These are phyloP conservation scores for Gossypium schwendimanii DNA, from an alignment of 441 rosid species.

Conservation along the genomic window DNA sequence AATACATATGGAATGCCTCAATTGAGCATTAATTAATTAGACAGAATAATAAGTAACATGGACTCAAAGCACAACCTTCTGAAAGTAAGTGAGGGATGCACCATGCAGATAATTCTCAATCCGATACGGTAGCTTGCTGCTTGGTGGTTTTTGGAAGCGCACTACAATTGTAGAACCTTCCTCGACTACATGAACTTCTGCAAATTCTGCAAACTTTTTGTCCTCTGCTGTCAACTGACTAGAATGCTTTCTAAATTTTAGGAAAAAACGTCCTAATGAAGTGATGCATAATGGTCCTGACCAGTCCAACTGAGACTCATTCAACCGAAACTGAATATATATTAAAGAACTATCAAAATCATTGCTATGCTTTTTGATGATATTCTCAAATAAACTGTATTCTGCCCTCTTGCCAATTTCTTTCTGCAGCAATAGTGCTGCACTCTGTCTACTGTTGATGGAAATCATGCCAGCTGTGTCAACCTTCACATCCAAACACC, in stretches of 20 bases:
- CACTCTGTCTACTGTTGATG: constrained; percentile 52
- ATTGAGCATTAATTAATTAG: constrained; percentile 10
- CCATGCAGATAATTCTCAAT: constrained; percentile 73
- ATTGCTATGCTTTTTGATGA: constrained; percentile 73
- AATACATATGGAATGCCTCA: constrained; percentile 12
- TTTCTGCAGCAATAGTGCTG: constrained; percentile 47
- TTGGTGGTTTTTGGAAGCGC: constrained; percentile 79
- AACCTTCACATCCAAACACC: constrained; percentile 39
- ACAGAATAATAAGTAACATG: constrained; percentile 14
- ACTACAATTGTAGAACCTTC: constrained; percentile 78
- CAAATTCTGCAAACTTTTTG: constrained; percentile 42
- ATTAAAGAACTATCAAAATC: constrained; percentile 43
- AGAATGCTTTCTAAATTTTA: constrained; percentile 68
- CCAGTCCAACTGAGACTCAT: constrained; percentile 63
- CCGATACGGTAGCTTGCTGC: constrained; percentile 64
- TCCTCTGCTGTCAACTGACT: constrained; percentile 38
- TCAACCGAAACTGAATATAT: constrained; percentile 61
- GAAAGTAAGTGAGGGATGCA: constrained; percentile 69
- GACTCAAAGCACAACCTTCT: constrained; percentile 58
- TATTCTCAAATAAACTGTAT: constrained; percentile 68
- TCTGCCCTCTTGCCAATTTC: constrained; percentile 49
- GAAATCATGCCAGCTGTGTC: constrained; percentile 45
- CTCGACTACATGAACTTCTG: constrained; percentile 72
- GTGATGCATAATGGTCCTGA: constrained; percentile 92
- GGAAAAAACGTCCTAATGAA: constrained; percentile 80